Evolutionary conservation across 106 monocot species (phyloP).

Genomic region (Acanthochlamys bracteata): DNA sequence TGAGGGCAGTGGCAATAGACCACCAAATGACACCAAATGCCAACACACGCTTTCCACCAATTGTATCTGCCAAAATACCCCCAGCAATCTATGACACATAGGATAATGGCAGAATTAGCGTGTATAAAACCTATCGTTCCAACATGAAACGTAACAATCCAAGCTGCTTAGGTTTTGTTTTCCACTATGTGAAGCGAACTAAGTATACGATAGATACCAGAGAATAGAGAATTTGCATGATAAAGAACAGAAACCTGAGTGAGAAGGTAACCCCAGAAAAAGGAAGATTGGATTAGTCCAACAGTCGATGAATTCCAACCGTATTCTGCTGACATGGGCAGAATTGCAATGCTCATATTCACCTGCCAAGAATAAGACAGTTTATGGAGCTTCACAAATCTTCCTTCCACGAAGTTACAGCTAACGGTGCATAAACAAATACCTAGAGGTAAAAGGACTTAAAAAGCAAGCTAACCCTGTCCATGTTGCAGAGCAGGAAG

Average conservation of each 20-base stretch:
- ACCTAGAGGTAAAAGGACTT: too few relatives aligned
- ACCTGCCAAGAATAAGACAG: slow-evolving; percentile 31
- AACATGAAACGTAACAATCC: neutral
- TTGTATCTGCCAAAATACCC: slow-evolving; percentile 89
- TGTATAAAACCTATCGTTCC: neutral
- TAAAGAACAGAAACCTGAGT: slow-evolving; percentile 48
- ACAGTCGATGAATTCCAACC: slow-evolving; percentile 77
- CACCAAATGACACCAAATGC: slow-evolving; percentile 89
- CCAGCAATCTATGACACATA: slow-evolving; percentile 59
- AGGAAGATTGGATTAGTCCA: slow-evolving; percentile 85
- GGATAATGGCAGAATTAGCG: neutral
- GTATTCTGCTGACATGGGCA: slow-evolving; percentile 86
- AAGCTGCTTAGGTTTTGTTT: neutral
- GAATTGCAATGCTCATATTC: slow-evolving; percentile 95
- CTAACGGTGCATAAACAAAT: too few relatives aligned
- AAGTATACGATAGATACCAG: neutral
- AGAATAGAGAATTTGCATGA: neutral
- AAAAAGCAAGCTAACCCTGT: slow-evolving; percentile 32
- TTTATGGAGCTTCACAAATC: too few relatives aligned
- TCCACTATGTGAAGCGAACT: neutral
- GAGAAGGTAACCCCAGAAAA: slow-evolving; percentile 97
- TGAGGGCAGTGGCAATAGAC: slow-evolving; percentile 82
- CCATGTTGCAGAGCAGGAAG: slow-evolving; percentile 96
- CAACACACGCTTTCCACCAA: slow-evolving; percentile 79
- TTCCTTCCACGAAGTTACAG: too few relatives aligned